A percentile compares a stretch with the other conserved stretches of the same genome.
These are phyloP conservation scores for Hanseniaspora guilliermondii DNA, from an alignment of 805 yeast genomes.

Conservation along the genomic window DNA sequence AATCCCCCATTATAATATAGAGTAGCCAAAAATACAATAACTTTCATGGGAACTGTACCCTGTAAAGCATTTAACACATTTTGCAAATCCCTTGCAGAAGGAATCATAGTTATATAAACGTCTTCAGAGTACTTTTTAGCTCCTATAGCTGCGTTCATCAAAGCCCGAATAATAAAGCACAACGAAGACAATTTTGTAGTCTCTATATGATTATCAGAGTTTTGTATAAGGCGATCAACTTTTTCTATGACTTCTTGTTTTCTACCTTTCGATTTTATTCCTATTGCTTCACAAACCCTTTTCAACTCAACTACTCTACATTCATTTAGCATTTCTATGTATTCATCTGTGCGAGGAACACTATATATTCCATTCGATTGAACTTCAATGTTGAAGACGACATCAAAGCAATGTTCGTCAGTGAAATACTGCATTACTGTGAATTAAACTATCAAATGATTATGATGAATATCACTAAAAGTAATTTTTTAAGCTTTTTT, in stretches of 20 bases:
- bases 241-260: constrained; percentile 25
- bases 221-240: not conserved
- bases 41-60: not conserved
- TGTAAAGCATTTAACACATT: constrained; percentile 32
- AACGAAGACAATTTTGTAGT: not conserved
- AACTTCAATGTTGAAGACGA: not conserved
- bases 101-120: constrained; percentile 15
- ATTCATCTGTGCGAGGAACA: constrained; percentile 10
- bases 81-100: constrained; percentile 36
- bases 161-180: not conserved
- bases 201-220: not conserved
- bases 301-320: not conserved
- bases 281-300: not conserved
- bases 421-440: not conserved
- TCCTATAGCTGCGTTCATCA: not conserved
- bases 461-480: too few species aligned
- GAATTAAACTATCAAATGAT: too few species aligned
- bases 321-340: constrained; percentile 5
- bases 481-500: too few species aligned
- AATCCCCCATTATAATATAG: not conserved
- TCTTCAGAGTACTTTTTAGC: not conserved
- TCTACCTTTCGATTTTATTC: constrained; percentile 27
- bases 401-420: not conserved
- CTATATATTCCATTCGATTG: not conserved
- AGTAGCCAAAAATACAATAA: not conserved